Conservation (phyloP, 805 yeast species). For the Lipomyces mesembrius region DNA sequence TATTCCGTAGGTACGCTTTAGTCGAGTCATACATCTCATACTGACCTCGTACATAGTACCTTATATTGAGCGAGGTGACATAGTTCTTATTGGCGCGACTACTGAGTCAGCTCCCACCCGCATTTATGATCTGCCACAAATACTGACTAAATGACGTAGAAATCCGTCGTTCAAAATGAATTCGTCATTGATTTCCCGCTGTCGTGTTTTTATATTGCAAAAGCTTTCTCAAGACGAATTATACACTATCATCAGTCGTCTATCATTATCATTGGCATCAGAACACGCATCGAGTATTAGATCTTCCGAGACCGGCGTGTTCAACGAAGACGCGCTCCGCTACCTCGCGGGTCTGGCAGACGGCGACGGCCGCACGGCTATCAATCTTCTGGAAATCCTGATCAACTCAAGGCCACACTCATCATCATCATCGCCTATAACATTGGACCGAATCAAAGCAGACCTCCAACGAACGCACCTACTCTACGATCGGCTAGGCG, state of each 20-base stretch:
- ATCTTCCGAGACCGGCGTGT: conserved; percentile 10
- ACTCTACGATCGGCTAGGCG: conserved; percentile 85
- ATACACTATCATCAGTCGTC: conserved; percentile 58
- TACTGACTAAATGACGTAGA: background rate
- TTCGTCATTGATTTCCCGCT: conserved; percentile 81
- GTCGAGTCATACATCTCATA: background rate
- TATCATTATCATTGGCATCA: conserved; percentile 14
- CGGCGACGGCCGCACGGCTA: conserved; percentile 87
- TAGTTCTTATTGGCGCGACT: conserved; percentile 91
- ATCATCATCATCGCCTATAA: conserved; percentile 46
- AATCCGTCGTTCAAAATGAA: conserved; percentile 85
- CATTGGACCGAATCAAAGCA: conserved; percentile 7
- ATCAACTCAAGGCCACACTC: background rate
- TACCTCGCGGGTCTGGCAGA: conserved; percentile 74
- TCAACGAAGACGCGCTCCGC: conserved; percentile 62
- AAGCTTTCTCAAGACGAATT: conserved; percentile 59
- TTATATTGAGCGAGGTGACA: conserved; percentile 79
- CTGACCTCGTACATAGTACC: conserved; percentile 52
- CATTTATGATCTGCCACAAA: conserved; percentile 8
- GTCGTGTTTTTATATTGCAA: conserved; percentile 74
- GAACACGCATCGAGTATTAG: conserved; percentile 5
- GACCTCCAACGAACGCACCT: conserved; percentile 51
- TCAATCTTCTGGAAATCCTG: conserved; percentile 73
- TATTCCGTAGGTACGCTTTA: conserved; percentile 50
- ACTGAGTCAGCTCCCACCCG: conserved; percentile 58